Conservation (phyloP, 2,329 filamentous ascomycete species). For the Tothia fuscella region DNA sequence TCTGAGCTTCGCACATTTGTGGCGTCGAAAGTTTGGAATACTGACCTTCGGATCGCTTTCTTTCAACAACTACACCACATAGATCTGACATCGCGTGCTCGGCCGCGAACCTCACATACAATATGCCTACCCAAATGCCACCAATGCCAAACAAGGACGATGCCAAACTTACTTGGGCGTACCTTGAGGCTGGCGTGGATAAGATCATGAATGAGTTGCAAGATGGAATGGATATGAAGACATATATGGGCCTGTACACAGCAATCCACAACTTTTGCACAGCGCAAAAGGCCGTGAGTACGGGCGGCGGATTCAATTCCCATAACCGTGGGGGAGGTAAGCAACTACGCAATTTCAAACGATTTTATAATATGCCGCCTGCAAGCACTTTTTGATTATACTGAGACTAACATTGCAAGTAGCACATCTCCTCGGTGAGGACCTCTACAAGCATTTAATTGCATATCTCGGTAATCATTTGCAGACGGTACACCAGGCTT, state of each 20-base stretch:
- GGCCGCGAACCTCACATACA: not conserved
- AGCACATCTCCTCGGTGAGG: slow-evolving; percentile 92
- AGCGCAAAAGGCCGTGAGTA: slow-evolving; percentile 81
- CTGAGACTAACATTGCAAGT: not conserved
- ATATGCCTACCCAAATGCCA: slow-evolving; percentile 21
- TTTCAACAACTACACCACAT: no score
- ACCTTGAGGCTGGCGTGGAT: slow-evolving; percentile 76
- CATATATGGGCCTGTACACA: slow-evolving; percentile 96
- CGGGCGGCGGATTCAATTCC: slow-evolving; percentile 32
- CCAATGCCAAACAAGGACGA: slow-evolving; percentile 44
- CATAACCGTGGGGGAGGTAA: slow-evolving; percentile 58
- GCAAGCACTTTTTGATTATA: no score
- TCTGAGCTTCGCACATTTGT: no score
- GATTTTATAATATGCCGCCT: slow-evolving; percentile 7
- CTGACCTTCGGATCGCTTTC: no score
- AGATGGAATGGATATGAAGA: slow-evolving; percentile 86
- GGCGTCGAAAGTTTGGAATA: no score
- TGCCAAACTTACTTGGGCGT: slow-evolving; percentile 51
- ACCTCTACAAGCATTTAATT: slow-evolving; percentile 85
- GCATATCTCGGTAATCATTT: slow-evolving; percentile 74
- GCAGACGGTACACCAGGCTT: slow-evolving; percentile 54
- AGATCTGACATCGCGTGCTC: not conserved
- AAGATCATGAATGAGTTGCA: slow-evolving; percentile 90
- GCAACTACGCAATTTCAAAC: not conserved
- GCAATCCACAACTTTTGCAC: slow-evolving; percentile 99